phyloP scores from a whole-genome alignment of 2,329 filamentous ascomycete species.

The Aspergillus intermedius region DNA sequence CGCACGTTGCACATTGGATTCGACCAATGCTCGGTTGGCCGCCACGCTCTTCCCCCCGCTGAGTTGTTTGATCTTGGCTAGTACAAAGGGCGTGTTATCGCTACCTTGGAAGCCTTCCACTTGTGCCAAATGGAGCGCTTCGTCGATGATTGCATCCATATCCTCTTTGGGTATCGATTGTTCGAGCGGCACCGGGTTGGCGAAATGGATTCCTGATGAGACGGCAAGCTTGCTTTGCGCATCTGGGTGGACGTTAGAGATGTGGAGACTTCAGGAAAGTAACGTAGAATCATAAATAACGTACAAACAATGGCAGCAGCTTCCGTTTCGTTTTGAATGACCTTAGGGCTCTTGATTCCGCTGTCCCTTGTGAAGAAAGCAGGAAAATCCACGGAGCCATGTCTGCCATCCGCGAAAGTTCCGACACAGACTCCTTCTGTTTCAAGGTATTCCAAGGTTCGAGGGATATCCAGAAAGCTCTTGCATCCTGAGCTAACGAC shows the following conservation, averaged over 20 bases:
- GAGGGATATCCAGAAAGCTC: slow-evolving; percentile 86
- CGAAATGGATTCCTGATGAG: slow-evolving; percentile 75
- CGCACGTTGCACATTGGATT: slow-evolving; percentile 60
- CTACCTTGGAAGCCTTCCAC: slow-evolving; percentile 63
- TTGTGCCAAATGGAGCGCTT: slow-evolving; percentile 60
- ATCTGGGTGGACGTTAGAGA: slow-evolving; percentile 34
- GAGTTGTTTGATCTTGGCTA: slow-evolving; percentile 71
- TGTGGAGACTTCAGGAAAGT: not conserved
- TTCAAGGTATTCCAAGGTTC: slow-evolving; percentile 76
- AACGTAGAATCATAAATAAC: slow-evolving; percentile 19
- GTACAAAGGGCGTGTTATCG: slow-evolving; percentile 77
- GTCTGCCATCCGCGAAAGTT: slow-evolving; percentile 79
- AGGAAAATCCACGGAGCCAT: slow-evolving; percentile 71
- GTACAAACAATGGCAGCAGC: slow-evolving; percentile 79
- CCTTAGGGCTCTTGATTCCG: slow-evolving; percentile 68
- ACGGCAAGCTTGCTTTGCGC: slow-evolving; percentile 68
- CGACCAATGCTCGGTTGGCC: slow-evolving; percentile 66
- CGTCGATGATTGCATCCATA: slow-evolving; percentile 63
- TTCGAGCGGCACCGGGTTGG: slow-evolving; percentile 74
- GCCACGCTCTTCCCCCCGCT: slow-evolving; percentile 63
- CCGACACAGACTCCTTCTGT: slow-evolving; percentile 69
- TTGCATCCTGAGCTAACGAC: slow-evolving; percentile 91
- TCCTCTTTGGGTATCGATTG: slow-evolving; percentile 62
- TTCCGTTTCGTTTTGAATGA: slow-evolving; percentile 68
- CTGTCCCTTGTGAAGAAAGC: slow-evolving; percentile 91